Conservation (phyloP, 2,329 filamentous ascomycete species). For the Pyricularia sp. region DNA sequence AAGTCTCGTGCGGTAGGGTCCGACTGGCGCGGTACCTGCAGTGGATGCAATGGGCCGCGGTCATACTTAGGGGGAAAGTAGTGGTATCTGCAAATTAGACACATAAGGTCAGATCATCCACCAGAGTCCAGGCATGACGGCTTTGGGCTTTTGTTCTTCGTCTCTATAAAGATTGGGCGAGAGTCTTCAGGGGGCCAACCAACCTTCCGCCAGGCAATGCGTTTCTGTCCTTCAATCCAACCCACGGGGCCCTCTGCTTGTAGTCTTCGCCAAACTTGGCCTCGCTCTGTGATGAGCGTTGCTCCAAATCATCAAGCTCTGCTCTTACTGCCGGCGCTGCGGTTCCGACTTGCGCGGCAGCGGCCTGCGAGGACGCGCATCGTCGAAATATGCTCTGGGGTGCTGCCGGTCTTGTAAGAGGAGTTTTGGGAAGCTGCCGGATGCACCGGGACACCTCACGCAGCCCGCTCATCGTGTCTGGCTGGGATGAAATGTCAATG, state of each 20-base stretch:
- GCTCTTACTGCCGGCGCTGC: constrained; percentile 10
- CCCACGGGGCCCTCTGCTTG: constrained; percentile 26
- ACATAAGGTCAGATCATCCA: constrained; percentile 6
- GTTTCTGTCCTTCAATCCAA: neutral
- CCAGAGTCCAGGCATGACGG: neutral
- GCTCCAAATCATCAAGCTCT: constrained; percentile 38
- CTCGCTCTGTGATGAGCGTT: constrained; percentile 36
- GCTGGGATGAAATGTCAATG: neutral
- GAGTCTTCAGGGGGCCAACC: constrained; percentile 9
- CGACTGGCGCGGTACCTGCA: constrained; percentile 79
- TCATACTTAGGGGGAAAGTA: constrained; percentile 92
- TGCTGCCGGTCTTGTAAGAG: neutral
- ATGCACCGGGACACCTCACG: constrained; percentile 6
- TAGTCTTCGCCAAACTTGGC: constrained; percentile 29
- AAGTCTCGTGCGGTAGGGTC: constrained; percentile 85
- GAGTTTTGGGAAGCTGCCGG: neutral
- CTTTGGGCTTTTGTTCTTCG: neutral
- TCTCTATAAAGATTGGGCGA: neutral
- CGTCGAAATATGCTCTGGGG: constrained; percentile 17
- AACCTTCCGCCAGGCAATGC: constrained; percentile 38
- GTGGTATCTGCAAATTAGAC: constrained; percentile 60
- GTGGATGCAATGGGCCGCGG: constrained; percentile 84
- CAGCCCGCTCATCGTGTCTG: constrained; percentile 5
- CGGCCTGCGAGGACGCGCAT: constrained; percentile 37
- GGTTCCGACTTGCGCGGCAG: constrained; percentile 10